Percentiles rank a stretch among this genome's conserved stretches.
Conservation (phyloP, 1,284 basidiomycete genomes). For the Ustilago crameri region DNA sequence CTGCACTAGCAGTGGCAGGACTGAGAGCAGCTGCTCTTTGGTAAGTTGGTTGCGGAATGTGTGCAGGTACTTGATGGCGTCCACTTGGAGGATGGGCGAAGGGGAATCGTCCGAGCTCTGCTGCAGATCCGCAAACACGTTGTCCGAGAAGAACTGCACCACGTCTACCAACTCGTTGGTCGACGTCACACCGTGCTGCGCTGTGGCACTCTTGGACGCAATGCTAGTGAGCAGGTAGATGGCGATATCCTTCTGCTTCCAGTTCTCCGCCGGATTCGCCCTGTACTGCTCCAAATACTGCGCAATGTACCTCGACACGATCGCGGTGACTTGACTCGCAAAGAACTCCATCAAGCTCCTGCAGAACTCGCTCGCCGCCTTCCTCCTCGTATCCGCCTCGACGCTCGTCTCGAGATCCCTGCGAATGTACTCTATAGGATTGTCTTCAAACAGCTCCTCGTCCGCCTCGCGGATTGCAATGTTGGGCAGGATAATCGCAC, state of each 20-base stretch:
- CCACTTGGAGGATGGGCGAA: slow-evolving; percentile 87
- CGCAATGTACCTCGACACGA: slow-evolving; percentile 84
- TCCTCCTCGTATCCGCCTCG: slow-evolving; percentile 80
- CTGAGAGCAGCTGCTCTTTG: slow-evolving; percentile 90
- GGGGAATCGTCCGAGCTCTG: slow-evolving; percentile 72
- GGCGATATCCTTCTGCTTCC: slow-evolving; percentile 96
- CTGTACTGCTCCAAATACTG: slow-evolving; percentile 76
- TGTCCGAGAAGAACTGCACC: slow-evolving; percentile 91
- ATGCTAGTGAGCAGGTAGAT: slow-evolving; percentile 92
- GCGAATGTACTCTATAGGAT: slow-evolving; percentile 93
- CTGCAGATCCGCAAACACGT: slow-evolving; percentile 89
- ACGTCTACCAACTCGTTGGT: slow-evolving; percentile 93
- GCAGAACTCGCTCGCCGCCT: slow-evolving; percentile 91
- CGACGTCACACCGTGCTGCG: slow-evolving; percentile 80
- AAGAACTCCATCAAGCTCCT: slow-evolving; percentile 84
- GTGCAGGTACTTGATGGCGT: slow-evolving; percentile 77
- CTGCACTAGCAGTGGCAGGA: slow-evolving; percentile 85
- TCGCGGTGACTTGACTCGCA: slow-evolving; percentile 83
- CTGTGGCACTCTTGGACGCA: slow-evolving; percentile 86
- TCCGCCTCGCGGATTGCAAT: slow-evolving; percentile 88
- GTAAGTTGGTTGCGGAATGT: slow-evolving; percentile 94
- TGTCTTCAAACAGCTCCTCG: slow-evolving; percentile 95
- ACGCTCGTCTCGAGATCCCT: slow-evolving; percentile 79
- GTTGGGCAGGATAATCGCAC: slow-evolving; percentile 93
- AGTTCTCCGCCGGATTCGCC: slow-evolving; percentile 77